Conservation (phyloP, 345 rosid genomes). For the Linum tenue region DNA sequence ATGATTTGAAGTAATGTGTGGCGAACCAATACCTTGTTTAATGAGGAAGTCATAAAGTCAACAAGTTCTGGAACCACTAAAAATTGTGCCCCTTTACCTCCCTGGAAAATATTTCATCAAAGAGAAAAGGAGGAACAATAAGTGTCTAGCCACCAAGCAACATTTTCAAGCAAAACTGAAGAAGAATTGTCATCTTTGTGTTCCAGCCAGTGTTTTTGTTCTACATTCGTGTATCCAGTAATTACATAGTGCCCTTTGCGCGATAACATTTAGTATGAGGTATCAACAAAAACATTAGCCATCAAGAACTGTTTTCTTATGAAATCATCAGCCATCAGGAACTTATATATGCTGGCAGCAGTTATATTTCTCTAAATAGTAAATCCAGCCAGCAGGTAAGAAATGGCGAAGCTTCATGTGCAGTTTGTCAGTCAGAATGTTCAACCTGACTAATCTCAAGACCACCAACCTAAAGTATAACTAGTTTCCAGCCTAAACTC, state of each 20-base stretch:
- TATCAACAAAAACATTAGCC: background rate
- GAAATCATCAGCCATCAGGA: too few species aligned
- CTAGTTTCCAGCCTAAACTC: too few species aligned
- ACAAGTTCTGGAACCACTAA: constrained; percentile 79
- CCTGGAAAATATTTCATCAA: constrained; percentile 32
- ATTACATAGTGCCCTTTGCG: too few species aligned
- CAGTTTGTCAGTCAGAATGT: too few species aligned
- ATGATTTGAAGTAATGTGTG: background rate
- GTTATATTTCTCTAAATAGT: too few species aligned
- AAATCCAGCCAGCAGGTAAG: too few species aligned
- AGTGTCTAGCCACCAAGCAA: background rate
- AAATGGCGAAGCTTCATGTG: too few species aligned
- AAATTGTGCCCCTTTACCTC: constrained; percentile 78
- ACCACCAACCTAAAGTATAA: too few species aligned
- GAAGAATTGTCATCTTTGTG: background rate
- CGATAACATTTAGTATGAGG: too few species aligned
- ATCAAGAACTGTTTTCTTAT: background rate
- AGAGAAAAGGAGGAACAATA: background rate
- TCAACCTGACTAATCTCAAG: too few species aligned
- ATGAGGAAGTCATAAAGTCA: constrained; percentile 58
- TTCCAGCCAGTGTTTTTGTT: background rate
- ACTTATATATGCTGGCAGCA: too few species aligned
- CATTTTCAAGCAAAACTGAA: background rate
- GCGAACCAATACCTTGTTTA: constrained; percentile 56
- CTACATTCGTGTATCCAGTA: background rate